A percentile compares a stretch with the other conserved stretches of the same genome.
Evolutionary conservation across 75 land plant genomes (phyloP).

Genomic region (Picea glauca): DNA sequence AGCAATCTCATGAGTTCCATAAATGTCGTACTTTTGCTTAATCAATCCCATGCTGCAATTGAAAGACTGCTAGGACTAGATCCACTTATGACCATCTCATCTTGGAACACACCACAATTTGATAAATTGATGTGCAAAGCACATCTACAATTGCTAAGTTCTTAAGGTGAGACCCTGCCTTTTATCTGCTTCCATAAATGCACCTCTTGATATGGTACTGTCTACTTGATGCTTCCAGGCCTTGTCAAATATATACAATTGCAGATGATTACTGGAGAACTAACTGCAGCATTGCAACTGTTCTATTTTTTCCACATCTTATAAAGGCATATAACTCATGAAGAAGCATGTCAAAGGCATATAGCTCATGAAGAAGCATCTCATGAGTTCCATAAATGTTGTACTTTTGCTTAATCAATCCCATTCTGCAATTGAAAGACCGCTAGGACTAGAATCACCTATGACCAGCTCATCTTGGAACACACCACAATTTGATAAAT

Average conservation of each 20-base stretch:
- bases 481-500: slow-evolving; percentile 71
- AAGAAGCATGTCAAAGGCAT: slow-evolving; percentile 15
- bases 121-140: slow-evolving; percentile 71
- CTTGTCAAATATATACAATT: slow-evolving; percentile 21
- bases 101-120: slow-evolving; percentile 72
- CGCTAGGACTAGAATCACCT: slow-evolving; percentile 18
- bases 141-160: slow-evolving; percentile 85
- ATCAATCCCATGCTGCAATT: slow-evolving; percentile 81
- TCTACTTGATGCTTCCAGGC: slow-evolving; percentile 84
- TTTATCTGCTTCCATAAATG: slow-evolving; percentile 21
- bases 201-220: slow-evolving; percentile 46
- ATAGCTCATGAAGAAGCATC: background rate
- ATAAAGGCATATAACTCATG: slow-evolving; percentile 43
- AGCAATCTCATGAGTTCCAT: slow-evolving; percentile 71
- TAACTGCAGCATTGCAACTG: no score
- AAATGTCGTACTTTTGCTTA: slow-evolving; percentile 52
- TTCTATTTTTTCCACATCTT: background rate
- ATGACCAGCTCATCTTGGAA: slow-evolving; percentile 71
- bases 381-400: slow-evolving; percentile 78
- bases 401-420: slow-evolving; percentile 69
- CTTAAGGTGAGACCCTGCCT: slow-evolving; percentile 34
- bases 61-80: slow-evolving; percentile 29
- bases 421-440: slow-evolving; percentile 56
- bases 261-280: background rate
- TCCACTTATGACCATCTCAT: slow-evolving; percentile 51